Base-by-base conservation (phyloP, 2,329 filamentous ascomycete species). In the Eutypella sp. region DNA sequence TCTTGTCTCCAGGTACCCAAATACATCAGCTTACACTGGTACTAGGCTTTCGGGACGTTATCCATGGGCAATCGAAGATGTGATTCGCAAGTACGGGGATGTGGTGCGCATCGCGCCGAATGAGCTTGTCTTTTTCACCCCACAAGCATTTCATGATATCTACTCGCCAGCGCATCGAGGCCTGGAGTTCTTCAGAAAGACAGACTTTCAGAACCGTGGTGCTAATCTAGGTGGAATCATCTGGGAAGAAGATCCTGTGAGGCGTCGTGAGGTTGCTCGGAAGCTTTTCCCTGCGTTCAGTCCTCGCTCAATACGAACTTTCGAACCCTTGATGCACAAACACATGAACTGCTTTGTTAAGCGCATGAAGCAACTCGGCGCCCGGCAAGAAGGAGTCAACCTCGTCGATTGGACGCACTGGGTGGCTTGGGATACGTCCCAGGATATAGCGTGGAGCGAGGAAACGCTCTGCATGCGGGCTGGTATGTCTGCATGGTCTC, bases 211-310 rank as follows among this genome's bases (percentile, higher is more conserved):
- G 25, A 48, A 55, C 11, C 49, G 48, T n/a, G 57, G 54, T 5
- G 47, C 46, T 5, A 46, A 50, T 15, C 41, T 53, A 3, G 46
- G 45, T 3, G 57, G 54, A 2, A 22, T 59, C 5, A 46, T 51
- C 5, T 57, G 53, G 51, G 58, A 61, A 23, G 31, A 49, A 22
- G 52, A 60, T 16, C 57, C 57, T 5, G 39, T 42, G 1, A 42
- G 41, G 8, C 58, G 56, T 34, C 53, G 47, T 5, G 46, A 47
- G 19, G 50, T 59, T 3, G 47, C 56, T 3, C 44, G 51, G 27
- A 49, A 54, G 44, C 20, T 59, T 2, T 38, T 50, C 1, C 57
- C 59, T 7, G 57, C 54, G 4, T 60, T 60, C 24, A 59, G 56
- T 25, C 37, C n/a, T 1, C 39, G 48, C 5, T 43, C 51, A 3